Evolutionary conservation across 2,329 filamentous ascomycete species (phyloP).

Genomic region (Endothia cerciana): DNA sequence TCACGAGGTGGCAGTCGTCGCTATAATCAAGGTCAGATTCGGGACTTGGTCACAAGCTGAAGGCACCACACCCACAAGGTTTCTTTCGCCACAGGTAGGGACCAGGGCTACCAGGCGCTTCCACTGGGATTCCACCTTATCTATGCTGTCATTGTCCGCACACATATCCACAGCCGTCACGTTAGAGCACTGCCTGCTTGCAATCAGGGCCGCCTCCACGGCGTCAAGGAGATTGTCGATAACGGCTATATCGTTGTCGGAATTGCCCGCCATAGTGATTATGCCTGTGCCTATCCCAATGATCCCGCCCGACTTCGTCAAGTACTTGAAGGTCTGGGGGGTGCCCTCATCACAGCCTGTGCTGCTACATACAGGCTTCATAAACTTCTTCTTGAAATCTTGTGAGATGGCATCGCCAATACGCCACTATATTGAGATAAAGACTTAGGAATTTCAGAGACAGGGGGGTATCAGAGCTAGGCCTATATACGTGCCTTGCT

Average conservation of each 20-base stretch:
- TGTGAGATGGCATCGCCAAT: background rate
- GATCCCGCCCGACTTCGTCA: background rate
- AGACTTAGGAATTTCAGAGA: background rate
- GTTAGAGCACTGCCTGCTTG: background rate
- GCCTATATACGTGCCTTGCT: background rate
- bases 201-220: background rate
- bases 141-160: background rate
- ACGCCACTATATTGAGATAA: background rate
- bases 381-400: background rate
- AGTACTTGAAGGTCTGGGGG: background rate
- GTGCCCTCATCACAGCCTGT: background rate
- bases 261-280: background rate
- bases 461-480: background rate
- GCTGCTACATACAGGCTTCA: background rate
- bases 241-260: background rate
- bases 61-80: background rate
- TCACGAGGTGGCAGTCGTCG: background rate
- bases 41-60: background rate
- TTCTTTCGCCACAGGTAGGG: background rate
- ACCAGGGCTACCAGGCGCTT: background rate
- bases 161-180: background rate
- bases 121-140: background rate
- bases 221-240: slow-evolving; percentile 2
- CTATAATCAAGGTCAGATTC: background rate
- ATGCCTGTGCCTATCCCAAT: background rate